Conservation (phyloP, 495 filamentous ascomycete species). For the Penicillium ucsense region DNA sequence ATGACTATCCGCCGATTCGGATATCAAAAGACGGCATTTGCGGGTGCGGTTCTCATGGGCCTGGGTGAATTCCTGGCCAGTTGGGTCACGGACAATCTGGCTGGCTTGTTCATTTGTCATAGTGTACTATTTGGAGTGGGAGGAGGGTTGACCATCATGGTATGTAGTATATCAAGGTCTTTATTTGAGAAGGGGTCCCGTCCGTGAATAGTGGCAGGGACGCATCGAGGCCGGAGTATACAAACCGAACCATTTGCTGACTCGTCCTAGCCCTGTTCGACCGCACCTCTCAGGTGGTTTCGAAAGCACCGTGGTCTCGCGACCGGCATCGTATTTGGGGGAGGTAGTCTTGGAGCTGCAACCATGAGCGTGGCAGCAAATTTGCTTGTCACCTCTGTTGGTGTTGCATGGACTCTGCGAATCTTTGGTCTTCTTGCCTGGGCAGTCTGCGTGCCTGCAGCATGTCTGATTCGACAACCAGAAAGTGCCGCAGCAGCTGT, state of each 20-base stretch:
- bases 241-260: neutral
- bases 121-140: constrained; percentile 6
- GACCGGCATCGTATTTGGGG: constrained; percentile 3
- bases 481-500: neutral
- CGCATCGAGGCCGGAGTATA: too few relatives aligned
- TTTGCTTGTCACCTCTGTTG: constrained; percentile 1
- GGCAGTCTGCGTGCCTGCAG: constrained; percentile 4
- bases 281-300: constrained; percentile 4
- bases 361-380: constrained; percentile 5
- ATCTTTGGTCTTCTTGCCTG: constrained; percentile 4
- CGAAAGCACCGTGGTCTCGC: constrained; percentile 5
- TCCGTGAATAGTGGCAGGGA: too few relatives aligned
- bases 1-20: neutral
- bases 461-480: constrained; percentile 1
- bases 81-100: constrained; percentile 1
- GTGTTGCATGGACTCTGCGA: constrained; percentile 4
- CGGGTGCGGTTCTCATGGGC: constrained; percentile 4
- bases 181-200: too few relatives aligned
- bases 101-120: constrained; percentile 5
- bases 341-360: constrained; percentile 8
- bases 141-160: constrained; percentile 6
- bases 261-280: constrained; percentile 1
- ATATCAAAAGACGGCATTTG: constrained; percentile 1
- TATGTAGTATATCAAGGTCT: neutral
- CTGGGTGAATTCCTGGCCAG: constrained; percentile 6